Conservation (phyloP, 495 filamentous ascomycete species). For the Friedmanniomyces endolithicus region DNA sequence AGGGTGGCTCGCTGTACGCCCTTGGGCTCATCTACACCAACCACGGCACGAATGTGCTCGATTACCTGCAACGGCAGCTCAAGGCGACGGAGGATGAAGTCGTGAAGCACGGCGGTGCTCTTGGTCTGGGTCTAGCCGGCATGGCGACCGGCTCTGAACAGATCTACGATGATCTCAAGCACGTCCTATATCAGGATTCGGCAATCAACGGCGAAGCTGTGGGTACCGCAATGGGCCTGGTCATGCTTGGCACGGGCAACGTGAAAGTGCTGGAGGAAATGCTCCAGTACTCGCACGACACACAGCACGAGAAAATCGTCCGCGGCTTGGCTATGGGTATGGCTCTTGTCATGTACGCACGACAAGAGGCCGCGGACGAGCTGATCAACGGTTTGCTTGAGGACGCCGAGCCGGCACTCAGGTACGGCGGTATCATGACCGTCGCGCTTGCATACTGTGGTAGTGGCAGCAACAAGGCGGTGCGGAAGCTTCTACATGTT, state of each 20-base stretch:
- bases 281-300: slow-evolving; percentile 96
- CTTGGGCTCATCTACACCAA: slow-evolving; percentile 96
- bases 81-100: slow-evolving; percentile 80
- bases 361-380: slow-evolving; percentile 87
- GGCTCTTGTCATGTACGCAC: slow-evolving; percentile 95
- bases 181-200: slow-evolving; percentile 78
- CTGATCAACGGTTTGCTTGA: slow-evolving; percentile 85
- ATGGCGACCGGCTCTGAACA: slow-evolving; percentile 89
- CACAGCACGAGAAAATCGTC: slow-evolving; percentile 97
- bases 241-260: slow-evolving; percentile 94
- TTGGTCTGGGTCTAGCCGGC: slow-evolving; percentile 90
- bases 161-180: slow-evolving; percentile 83
- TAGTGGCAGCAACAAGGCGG: slow-evolving; percentile 94
- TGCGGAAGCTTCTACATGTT: slow-evolving; percentile 90
- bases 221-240: slow-evolving; percentile 85
- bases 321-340: slow-evolving; percentile 91
- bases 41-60: slow-evolving; percentile 83
- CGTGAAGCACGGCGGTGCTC: slow-evolving; percentile 88
- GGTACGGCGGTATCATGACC: slow-evolving; percentile 99
- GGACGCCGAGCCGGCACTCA: slow-evolving; percentile 83
- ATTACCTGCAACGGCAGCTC: slow-evolving; percentile 80
- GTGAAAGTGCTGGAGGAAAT: slow-evolving; percentile 83
- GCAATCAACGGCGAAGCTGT: slow-evolving; percentile 95
- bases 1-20: slow-evolving; percentile 89
- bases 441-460: slow-evolving; percentile 95